Evolutionary conservation across 1,284 basidiomycete species (phyloP).

Genomic region (Ganoderma meredithae): DNA sequence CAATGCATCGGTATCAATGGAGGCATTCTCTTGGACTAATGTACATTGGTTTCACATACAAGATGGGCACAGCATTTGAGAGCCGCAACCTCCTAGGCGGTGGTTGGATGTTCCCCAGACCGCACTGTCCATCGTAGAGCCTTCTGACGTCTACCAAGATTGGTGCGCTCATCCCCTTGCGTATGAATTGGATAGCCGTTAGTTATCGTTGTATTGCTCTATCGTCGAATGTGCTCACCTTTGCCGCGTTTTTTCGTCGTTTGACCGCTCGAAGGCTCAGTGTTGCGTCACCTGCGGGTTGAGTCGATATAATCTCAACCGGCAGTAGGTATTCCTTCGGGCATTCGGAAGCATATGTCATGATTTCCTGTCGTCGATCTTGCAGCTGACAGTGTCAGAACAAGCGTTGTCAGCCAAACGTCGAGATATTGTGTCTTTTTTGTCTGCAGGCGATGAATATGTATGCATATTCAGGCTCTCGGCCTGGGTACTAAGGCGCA

Average conservation of each 20-base stretch:
- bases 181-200: background rate
- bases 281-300: background rate
- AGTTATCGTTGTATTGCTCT: constrained; percentile 7
- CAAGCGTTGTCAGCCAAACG: too few relatives aligned
- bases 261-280: background rate
- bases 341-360: background rate
- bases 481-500: too few relatives aligned
- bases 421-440: too few relatives aligned
- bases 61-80: too few relatives aligned
- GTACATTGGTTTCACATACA: background rate
- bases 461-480: too few relatives aligned
- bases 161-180: background rate
- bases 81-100: too few relatives aligned
- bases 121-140: too few relatives aligned
- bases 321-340: background rate
- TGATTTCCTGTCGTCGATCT: background rate
- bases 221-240: background rate
- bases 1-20: constrained; percentile 9
- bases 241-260: background rate
- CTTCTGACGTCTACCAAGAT: background rate
- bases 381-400: background rate
- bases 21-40: background rate
- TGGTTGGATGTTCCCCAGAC: too few relatives aligned
- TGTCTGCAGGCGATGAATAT: too few relatives aligned
- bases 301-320: background rate